phyloP scores from a whole-genome alignment of 2,329 filamentous ascomycete genomes.

The Neophaeococcomyces mojaviensis region DNA sequence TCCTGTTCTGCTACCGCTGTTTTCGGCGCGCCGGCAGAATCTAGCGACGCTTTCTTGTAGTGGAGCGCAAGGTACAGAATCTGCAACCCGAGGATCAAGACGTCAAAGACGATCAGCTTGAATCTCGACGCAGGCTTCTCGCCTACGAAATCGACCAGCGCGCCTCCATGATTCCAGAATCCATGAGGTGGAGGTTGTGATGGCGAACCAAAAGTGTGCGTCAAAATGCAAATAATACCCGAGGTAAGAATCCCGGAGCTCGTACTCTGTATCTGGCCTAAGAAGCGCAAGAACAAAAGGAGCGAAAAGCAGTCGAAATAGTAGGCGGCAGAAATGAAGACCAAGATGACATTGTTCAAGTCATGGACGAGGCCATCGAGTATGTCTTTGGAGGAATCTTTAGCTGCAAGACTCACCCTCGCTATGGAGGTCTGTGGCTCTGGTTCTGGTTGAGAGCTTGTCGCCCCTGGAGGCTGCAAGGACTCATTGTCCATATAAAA shows the following conservation, averaged over 20 bases:
- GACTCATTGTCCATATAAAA: slow-evolving; percentile 10
- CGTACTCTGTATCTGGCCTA: slow-evolving; percentile 4
- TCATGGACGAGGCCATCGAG: neutral
- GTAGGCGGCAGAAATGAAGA: slow-evolving; percentile 5
- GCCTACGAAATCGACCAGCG: slow-evolving; percentile 5
- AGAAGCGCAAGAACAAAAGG: slow-evolving; percentile 1
- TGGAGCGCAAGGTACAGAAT: slow-evolving; percentile 4
- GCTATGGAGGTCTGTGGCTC: slow-evolving; percentile 2
- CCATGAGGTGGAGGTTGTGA: neutral
- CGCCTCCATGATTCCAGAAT: slow-evolving; percentile 8
- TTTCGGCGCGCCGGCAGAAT: neutral
- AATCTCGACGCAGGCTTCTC: slow-evolving; percentile 3
- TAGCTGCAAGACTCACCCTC: neutral
- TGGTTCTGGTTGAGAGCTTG: slow-evolving; percentile 1
- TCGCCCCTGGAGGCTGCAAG: slow-evolving; percentile 3
- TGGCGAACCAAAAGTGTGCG: neutral
- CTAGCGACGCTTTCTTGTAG: slow-evolving; percentile 5
- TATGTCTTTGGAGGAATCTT: slow-evolving; percentile 1
- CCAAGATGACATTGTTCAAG: slow-evolving; percentile 5
- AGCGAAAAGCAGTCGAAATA: slow-evolving; percentile 7
- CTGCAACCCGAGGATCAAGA: slow-evolving; percentile 5
- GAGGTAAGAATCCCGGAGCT: neutral
- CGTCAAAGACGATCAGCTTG: slow-evolving; percentile 3
- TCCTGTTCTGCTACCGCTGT: slow-evolving; percentile 2
- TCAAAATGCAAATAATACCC: slow-evolving; percentile 1